These are phyloP conservation scores for Ophiosphaerella korrae DNA, from an alignment of 2,329 filamentous ascomycete genomes.

Conservation along the genomic window DNA sequence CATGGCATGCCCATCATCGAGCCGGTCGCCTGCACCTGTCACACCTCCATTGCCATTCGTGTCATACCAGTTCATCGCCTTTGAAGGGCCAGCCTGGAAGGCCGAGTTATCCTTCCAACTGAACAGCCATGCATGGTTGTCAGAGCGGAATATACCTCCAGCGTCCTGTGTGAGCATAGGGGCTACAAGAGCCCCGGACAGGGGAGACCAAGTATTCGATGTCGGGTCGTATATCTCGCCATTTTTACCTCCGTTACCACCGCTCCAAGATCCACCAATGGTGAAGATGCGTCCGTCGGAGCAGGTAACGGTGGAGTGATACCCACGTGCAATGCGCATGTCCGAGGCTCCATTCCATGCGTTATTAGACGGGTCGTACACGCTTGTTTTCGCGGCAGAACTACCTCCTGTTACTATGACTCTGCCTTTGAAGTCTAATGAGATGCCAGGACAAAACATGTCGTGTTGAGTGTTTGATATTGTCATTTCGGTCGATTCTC, in stretches of 20 bases:
- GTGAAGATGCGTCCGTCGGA: conserved; percentile 62
- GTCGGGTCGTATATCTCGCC: conserved; percentile 56
- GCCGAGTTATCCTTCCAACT: conserved; percentile 55
- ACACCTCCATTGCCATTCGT: conserved; percentile 52
- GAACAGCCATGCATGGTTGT: conserved; percentile 63
- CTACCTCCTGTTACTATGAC: conserved; percentile 62
- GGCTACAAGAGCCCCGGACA: conserved; percentile 52
- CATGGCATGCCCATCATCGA: conserved; percentile 58
- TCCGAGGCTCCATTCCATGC: conserved; percentile 55
- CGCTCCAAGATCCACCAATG: conserved; percentile 64
- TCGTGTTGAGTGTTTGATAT: conserved; percentile 55
- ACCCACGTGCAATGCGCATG: conserved; percentile 65
- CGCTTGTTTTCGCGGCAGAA: conserved; percentile 54
- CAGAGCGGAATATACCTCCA: conserved; percentile 52
- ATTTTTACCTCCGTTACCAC: conserved; percentile 57
- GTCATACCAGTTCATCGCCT: conserved; percentile 63
- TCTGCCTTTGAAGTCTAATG: conserved; percentile 53
- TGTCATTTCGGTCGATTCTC: conserved; percentile 24
- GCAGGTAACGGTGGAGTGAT: conserved; percentile 57
- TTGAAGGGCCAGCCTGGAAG: conserved; percentile 62
- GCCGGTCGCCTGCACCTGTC: conserved; percentile 51
- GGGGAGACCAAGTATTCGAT: conserved; percentile 54
- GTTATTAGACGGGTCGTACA: conserved; percentile 48
- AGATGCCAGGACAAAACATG: conserved; percentile 65
- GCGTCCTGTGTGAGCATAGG: conserved; percentile 59